phyloP scores from a whole-genome alignment of 164 flowering plant genomes.

The Piper longum region DNA sequence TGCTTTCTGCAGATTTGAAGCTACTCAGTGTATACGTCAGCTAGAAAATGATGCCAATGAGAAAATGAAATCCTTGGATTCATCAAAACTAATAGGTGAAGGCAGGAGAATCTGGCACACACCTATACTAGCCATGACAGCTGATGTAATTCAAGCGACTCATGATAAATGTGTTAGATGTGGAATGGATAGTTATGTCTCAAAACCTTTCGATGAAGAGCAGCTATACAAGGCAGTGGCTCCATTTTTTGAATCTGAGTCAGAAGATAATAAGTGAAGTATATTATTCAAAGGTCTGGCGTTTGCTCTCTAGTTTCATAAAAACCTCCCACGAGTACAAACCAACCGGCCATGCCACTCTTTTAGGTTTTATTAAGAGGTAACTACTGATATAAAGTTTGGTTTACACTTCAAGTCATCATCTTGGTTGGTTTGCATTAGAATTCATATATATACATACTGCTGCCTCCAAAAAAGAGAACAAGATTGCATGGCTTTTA shows the following conservation, averaged over 20 bases:
- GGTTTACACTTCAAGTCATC: background rate
- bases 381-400: background rate
- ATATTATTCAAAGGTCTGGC: background rate
- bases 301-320: background rate
- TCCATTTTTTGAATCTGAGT: conserved; percentile 46
- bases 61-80: conserved; percentile 33
- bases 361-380: background rate
- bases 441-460: background rate
- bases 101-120: conserved; percentile 44
- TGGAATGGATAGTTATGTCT: conserved; percentile 90
- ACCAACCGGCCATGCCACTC: background rate
- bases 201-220: conserved; percentile 81
- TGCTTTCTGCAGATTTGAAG: conserved; percentile 53
- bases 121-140: conserved; percentile 96
- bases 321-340: background rate
- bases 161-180: conserved; percentile 51
- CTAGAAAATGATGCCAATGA: conserved; percentile 41
- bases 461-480: no score
- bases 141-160: conserved; percentile 73
- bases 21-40: conserved; percentile 49
- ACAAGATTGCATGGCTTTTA: no score
- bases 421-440: background rate
- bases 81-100: conserved; percentile 19
- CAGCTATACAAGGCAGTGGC: conserved; percentile 65
- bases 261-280: conserved; percentile 2